Conservation (phyloP, 1,284 basidiomycete species). For the Microbotryum saponariae region DNA sequence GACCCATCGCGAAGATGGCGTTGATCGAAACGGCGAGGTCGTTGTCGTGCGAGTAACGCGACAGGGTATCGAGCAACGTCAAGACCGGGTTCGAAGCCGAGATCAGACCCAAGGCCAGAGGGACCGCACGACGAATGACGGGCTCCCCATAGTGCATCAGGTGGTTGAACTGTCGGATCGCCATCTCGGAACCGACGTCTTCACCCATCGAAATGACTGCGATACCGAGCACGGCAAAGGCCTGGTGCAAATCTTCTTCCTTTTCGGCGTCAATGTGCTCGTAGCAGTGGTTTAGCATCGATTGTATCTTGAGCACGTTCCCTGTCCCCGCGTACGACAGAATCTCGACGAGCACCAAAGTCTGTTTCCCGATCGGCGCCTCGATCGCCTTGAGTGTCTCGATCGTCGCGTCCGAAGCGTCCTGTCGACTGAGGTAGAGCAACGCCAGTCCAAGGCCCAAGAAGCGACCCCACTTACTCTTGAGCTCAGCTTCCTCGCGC, state of each 20-base stretch:
- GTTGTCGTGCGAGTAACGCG: slow-evolving; percentile 99
- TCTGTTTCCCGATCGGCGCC: slow-evolving; percentile 82
- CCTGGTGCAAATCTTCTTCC: slow-evolving; percentile 76
- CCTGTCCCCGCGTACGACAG: slow-evolving; percentile 94
- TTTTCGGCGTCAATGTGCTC: slow-evolving; percentile 67
- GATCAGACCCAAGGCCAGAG: slow-evolving; percentile 88
- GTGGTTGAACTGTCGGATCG: slow-evolving; percentile 86
- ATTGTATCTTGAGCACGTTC: slow-evolving; percentile 89
- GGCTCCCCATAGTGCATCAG: slow-evolving; percentile 99
- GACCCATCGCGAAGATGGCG: slow-evolving; percentile 97
- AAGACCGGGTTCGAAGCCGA: slow-evolving; percentile 93
- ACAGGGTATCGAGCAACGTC: slow-evolving; percentile 92
- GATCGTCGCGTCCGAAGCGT: slow-evolving; percentile 86
- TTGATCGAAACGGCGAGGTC: slow-evolving; percentile 93
- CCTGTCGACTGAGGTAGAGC: slow-evolving; percentile 87
- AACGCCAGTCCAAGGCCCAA: slow-evolving; percentile 84
- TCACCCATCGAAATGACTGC: slow-evolving; percentile 97
- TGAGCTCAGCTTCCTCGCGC: slow-evolving; percentile 62
- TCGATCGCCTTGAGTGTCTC: slow-evolving; percentile 93
- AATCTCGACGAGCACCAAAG: slow-evolving; percentile 85
- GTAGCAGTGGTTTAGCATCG: slow-evolving; percentile 85
- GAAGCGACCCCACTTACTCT: slow-evolving; percentile 90
- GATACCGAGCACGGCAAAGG: slow-evolving; percentile 89
- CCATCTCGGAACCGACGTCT: slow-evolving; percentile 96
- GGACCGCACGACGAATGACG: slow-evolving; percentile 84